Conservation (phyloP, 208 protist genomes). For the Acanthamoeba lenticulata region DNA sequence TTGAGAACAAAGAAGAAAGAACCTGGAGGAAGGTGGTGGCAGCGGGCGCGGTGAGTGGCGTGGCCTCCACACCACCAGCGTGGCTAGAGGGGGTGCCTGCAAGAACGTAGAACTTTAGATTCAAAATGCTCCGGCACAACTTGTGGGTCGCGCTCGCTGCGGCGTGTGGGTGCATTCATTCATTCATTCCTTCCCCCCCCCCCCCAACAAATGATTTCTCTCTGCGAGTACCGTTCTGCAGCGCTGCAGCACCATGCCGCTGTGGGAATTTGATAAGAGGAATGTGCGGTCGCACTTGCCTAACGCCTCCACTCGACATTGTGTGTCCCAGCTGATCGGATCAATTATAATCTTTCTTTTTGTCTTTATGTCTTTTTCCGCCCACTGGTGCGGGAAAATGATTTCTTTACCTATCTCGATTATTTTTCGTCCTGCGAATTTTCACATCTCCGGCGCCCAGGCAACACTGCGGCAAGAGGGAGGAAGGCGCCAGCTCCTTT, state of each 20-base stretch:
- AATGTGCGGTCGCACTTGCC: constrained; percentile 3
- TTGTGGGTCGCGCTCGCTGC: neutral
- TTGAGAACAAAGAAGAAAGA: neutral
- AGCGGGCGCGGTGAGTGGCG: neutral
- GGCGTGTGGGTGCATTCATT: neutral
- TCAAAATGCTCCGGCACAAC: neutral
- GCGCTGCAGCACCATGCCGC: neutral
- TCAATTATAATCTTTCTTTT: neutral
- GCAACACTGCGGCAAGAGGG: too few relatives aligned
- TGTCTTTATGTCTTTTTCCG: too few relatives aligned
- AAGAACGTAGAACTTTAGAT: neutral
- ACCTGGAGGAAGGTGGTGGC: constrained; percentile 18
- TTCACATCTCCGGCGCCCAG: too few relatives aligned
- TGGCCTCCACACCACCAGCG: neutral
- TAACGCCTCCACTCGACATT: neutral
- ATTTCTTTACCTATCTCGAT: too few relatives aligned
- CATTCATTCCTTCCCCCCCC: neutral
- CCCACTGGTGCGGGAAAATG: too few relatives aligned
- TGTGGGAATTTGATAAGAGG: constrained; percentile 36
- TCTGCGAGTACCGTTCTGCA: neutral
- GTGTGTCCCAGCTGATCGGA: neutral
- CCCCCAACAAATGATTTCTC: too few relatives aligned
- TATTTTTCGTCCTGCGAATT: too few relatives aligned
- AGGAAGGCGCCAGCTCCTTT: too few relatives aligned
- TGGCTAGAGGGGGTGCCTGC: neutral